These are phyloP conservation scores for Neopestalotiopsis sp. DNA, from an alignment of 2,329 filamentous ascomycete species.

Conservation along the genomic window DNA sequence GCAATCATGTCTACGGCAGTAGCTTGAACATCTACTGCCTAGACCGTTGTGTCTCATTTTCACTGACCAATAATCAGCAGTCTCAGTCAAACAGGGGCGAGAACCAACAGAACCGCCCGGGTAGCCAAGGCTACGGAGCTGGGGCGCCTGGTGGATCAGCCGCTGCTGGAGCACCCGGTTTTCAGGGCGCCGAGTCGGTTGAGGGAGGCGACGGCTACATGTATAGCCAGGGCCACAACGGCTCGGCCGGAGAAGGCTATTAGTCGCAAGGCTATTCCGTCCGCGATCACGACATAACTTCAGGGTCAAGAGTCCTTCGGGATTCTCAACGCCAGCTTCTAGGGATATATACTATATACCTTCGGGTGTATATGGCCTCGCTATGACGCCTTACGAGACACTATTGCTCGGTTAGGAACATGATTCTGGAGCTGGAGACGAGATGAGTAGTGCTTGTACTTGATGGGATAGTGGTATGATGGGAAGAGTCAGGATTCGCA, in stretches of 20 bases:
- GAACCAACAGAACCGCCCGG: slow-evolving; percentile 54
- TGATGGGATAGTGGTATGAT: slow-evolving; percentile 27
- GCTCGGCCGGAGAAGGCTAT: slow-evolving; percentile 60
- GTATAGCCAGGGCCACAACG: slow-evolving; percentile 65
- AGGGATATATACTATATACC: slow-evolving; percentile 30
- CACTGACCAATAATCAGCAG: slow-evolving; percentile 57
- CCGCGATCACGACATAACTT: background rate
- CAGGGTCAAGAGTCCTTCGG: background rate
- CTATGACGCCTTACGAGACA: background rate
- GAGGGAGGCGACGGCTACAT: slow-evolving; percentile 56
- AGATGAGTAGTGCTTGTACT: slow-evolving; percentile 35
- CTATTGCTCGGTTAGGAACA: background rate
- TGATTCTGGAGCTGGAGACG: slow-evolving; percentile 22
- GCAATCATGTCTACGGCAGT: background rate
- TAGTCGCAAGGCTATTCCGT: slow-evolving; percentile 36
- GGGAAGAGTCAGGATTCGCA: slow-evolving; percentile 28
- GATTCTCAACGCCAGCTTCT: slow-evolving; percentile 6
- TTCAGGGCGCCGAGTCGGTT: slow-evolving; percentile 49
- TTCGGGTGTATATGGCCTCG: slow-evolving; percentile 41
- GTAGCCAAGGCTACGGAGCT: slow-evolving; percentile 58
- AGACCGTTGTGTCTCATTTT: slow-evolving; percentile 25
- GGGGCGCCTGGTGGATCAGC: slow-evolving; percentile 45
- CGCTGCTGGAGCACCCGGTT: slow-evolving; percentile 47
- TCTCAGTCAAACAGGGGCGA: slow-evolving; percentile 79
- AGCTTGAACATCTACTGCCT: slow-evolving; percentile 24